Base-by-base conservation (phyloP, 2,329 filamentous ascomycete genomes). In the Hymenoscyphus fructigenus region DNA sequence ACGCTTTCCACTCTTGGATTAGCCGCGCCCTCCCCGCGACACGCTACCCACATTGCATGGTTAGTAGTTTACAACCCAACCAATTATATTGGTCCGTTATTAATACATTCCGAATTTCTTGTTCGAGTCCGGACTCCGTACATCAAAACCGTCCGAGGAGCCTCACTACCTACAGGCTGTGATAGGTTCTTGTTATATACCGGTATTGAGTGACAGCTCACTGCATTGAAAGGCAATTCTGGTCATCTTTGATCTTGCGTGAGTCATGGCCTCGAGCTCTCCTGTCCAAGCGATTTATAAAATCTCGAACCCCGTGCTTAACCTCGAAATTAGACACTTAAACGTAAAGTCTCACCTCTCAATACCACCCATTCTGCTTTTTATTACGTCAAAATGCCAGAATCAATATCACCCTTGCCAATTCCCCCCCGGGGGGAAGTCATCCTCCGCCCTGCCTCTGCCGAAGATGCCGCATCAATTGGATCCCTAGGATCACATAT, bases 401-500 rank as follows among this genome's bases (percentile, higher is more conserved):
- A n/a, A 50, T 15, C 15, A 34, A n/a, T 23, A 15, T n/a, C 23
- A 9, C 26, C 28, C 28, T 50, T 28, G 55, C 23, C 34, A 12
- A 59, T 36, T 12, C 29, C 65, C 26, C 53, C 2, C 59, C 57
- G 23, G n/a, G 56, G 15, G 14, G 28, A 57, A 32, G 50, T 38
- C 32, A 10, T 10, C 34, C 64, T 78, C 66, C 76, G 74, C 47
- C 67, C 59, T 15, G 76, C 75, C 44, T 63, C 53, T 2, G 12
- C 64, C n/a, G 50, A 53, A 15, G 78, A 80, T 57, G 70, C 70
- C 7, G 41, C 61, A 0, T 65, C 67, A 41, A 77, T 82, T 56
- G 68, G 74, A 23, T 59, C 70, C 5, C 72, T 82, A 0, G 79
- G 78, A 28, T 65, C 73, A 0, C 65, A 72, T 38, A 75, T 79